Evolutionary conservation across 2,329 filamentous ascomycete genomes (phyloP), one percentile per base, ranked within the genome.

Genomic region (Penicillium sp.): DNA sequence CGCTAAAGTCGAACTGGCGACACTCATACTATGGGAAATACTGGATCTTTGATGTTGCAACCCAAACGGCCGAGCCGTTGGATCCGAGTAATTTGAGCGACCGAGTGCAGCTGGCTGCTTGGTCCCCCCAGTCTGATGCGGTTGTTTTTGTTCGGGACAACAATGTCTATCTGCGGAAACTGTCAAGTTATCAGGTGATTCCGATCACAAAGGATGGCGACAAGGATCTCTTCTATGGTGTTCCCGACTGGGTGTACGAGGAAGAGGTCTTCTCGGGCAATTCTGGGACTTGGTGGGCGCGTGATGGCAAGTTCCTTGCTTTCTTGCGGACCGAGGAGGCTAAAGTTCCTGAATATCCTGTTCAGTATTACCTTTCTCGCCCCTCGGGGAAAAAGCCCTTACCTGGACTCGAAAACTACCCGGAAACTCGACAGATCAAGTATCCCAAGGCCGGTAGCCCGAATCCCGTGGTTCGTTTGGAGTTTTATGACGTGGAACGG

Each of bases 181-280:
- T 90, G 29, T 77, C 82, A 13, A 84, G 82, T 4, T 78, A 84
- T 21, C 76, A 82, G 16, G 83, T 91, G 4, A 81, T 83, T 5
- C 86, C 89, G 60, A 89, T 99, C 65, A 98, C 95, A 1, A 86
- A 81, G 53, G 93, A 99, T 70, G 95, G 96, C 13, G 91, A 93
- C 0, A 81, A 87, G 0, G 87, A 98, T 65, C 86, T 95, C 58
- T 99, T 99, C 75, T 97, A 99, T 68, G 95, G 95, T 19, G 86
- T 97, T 21, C 95, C 95, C 0, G 96, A 99, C 73, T 99, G 95
- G 95, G 95, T 98, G 0, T 96, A 96, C 68, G 91, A 96, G 70
- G 87, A 89, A 67, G 91, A 96, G 73, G 91, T 96, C 3, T 90
- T 98, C 60, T 75, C 80, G 14, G 88, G 85, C 1, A 90, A 90